Evolutionary conservation across 768 basidiomycete species (phyloP).

Genomic region (Leccinum olivaceopallidum): DNA sequence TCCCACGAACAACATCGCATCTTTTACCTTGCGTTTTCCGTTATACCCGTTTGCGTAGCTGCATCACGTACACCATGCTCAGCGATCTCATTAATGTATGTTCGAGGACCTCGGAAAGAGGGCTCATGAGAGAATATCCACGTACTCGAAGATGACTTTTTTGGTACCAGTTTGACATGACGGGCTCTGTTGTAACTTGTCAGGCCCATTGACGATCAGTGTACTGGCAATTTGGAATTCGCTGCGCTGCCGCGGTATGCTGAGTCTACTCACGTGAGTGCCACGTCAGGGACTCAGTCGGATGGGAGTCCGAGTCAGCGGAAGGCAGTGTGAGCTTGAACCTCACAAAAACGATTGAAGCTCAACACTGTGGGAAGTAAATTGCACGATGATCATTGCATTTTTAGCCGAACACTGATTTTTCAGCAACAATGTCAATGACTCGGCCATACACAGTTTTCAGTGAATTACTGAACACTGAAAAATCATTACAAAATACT

Average conservation of each 20-base stretch:
- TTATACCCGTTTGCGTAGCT: slow-evolving; percentile 34
- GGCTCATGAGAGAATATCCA: slow-evolving; percentile 18
- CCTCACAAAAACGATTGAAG: background rate
- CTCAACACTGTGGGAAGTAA: background rate
- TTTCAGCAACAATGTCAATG: no score
- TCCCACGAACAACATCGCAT: slow-evolving; percentile 18
- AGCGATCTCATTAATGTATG: slow-evolving; percentile 35
- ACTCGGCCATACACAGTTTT: no score
- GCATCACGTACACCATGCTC: slow-evolving; percentile 30
- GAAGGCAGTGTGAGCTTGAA: no score
- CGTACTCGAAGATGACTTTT: background rate
- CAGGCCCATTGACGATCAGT: background rate
- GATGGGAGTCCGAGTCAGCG: no score
- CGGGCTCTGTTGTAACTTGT: background rate
- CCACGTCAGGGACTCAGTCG: no score
- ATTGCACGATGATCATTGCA: no score
- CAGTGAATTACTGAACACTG: no score
- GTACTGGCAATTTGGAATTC: background rate
- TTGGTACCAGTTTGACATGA: background rate
- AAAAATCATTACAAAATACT: no score
- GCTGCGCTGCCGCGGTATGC: background rate
- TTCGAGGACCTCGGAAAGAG: slow-evolving; percentile 11
- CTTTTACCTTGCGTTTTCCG: slow-evolving; percentile 10
- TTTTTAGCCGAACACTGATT: no score
- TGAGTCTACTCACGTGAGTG: background rate